Conservation (phyloP, 2,329 filamentous ascomycete species). For the Arthrobotrys entomopaga region DNA sequence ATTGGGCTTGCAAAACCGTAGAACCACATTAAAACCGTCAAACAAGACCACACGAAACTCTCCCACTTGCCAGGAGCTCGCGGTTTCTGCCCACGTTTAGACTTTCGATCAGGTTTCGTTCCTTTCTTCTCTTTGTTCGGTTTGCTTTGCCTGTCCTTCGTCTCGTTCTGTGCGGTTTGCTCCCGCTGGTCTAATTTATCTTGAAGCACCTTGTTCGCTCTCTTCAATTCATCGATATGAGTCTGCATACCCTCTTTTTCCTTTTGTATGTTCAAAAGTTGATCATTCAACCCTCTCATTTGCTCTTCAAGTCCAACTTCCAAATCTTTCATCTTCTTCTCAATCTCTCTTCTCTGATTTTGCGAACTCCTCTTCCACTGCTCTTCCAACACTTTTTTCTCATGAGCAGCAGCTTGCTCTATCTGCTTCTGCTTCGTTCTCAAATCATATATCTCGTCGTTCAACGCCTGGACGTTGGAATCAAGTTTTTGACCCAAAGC, state of each 20-base stretch:
- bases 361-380: constrained; percentile 31
- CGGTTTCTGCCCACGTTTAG: no score
- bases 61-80: no score
- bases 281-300: constrained; percentile 10
- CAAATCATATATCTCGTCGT: constrained; percentile 29
- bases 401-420: constrained; percentile 5
- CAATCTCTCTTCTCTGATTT: constrained; percentile 29
- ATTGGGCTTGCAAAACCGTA: neutral
- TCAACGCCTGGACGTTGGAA: constrained; percentile 26
- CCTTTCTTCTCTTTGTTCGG: neutral
- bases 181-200: constrained; percentile 3
- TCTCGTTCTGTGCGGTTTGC: neutral
- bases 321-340: constrained; percentile 22
- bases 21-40: neutral
- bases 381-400: constrained; percentile 18
- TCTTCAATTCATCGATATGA: constrained; percentile 26
- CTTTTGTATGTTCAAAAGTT: constrained; percentile 17
- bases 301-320: constrained; percentile 10
- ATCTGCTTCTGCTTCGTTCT: constrained; percentile 28
- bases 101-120: neutral
- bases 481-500: constrained; percentile 32
- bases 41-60: neutral
- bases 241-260: constrained; percentile 25
- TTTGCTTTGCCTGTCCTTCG: neutral
- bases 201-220: constrained; percentile 26